Evolutionary conservation across 176 grass and related monocot genomes (phyloP), one percentile per base, ranked within the genome.

Genomic region (Phyllostachys edulis): DNA sequence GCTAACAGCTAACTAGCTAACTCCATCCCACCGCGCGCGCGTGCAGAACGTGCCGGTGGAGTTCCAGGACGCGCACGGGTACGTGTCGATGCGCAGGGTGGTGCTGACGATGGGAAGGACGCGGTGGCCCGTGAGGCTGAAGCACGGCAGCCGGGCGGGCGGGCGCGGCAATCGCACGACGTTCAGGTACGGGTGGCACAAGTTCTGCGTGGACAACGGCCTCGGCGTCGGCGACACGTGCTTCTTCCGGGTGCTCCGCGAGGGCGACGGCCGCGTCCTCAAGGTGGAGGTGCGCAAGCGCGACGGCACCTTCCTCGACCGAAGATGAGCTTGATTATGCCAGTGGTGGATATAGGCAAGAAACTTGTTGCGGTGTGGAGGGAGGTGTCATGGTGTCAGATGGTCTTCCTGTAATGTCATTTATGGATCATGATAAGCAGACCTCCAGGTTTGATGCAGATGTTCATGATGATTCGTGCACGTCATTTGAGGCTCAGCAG

Each of bases 391-490:
- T 71, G 72, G n/a, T 80, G 3, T 49, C 84, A 2, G 76, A 80
- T 8, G 64, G 47, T 76, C 45, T 29, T 80, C 79, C 63, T 16
- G 44, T 46, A 7, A 17, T 78, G 49, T 80, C 88, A 13, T 80
- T 67, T 71, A 27, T 77, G 57, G 82, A 88, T 32, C 55, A 85
- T 47, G 82, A 73, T 70, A 32, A 85, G 52, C 81, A 81, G 39
- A 46, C 29, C 0, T 10, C 51, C 46, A 80, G 61, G 49, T 70
- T 81, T 59, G 84, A 86, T 79, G 54, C 82, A 32, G 87, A 90
- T 77, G 63, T 73, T 62, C 93, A 95, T 75, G 90, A 95, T 69
- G 88, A 95, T 68, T 95, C 93, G 0, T 95, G 93, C 82, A 95
- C 90, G 34, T 95, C 93, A 38, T 95, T 95, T 59, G 93, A 95